Conservation (phyloP, 257 asterid species). For the Euphrasia confusa region DNA sequence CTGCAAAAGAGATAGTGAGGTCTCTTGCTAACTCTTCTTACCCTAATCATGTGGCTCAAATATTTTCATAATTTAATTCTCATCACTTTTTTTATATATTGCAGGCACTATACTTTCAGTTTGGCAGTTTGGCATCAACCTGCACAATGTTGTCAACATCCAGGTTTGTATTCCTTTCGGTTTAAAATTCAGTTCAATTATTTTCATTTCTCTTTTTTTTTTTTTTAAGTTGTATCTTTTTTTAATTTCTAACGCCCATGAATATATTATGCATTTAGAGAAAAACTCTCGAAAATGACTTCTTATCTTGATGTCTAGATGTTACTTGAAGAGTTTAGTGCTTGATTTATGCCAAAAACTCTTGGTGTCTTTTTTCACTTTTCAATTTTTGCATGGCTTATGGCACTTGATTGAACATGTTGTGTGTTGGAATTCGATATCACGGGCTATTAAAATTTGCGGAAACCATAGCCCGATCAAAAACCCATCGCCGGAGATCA, state of each 20-base stretch:
- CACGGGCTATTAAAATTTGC: no score
- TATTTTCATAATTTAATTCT: constrained; percentile 23
- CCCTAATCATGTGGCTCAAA: constrained; percentile 22
- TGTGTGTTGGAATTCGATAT: no score
- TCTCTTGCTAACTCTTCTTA: constrained; percentile 45
- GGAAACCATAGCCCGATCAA: no score
- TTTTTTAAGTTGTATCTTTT: background rate
- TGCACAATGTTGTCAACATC: constrained; percentile 88
- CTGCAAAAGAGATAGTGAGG: constrained; percentile 99
- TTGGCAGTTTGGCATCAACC: constrained; percentile 93
- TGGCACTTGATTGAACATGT: constrained; percentile 12
- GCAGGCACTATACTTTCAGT: constrained; percentile 92
- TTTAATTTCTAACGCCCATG: background rate
- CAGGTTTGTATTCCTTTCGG: constrained; percentile 52
- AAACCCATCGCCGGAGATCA: no score
- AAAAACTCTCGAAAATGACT: background rate
- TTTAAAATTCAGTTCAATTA: constrained; percentile 6
- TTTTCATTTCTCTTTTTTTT: background rate
- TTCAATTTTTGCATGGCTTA: constrained; percentile 5
- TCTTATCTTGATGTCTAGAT: constrained; percentile 11
- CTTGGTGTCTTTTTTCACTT: constrained; percentile 7
- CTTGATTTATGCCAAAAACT: constrained; percentile 18
- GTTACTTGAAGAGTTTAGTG: constrained; percentile 7
- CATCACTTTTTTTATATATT: constrained; percentile 28
- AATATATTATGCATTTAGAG: background rate